phyloP scores from a whole-genome alignment of 768 basidiomycete species.

The Daedaleopsis nitida region DNA sequence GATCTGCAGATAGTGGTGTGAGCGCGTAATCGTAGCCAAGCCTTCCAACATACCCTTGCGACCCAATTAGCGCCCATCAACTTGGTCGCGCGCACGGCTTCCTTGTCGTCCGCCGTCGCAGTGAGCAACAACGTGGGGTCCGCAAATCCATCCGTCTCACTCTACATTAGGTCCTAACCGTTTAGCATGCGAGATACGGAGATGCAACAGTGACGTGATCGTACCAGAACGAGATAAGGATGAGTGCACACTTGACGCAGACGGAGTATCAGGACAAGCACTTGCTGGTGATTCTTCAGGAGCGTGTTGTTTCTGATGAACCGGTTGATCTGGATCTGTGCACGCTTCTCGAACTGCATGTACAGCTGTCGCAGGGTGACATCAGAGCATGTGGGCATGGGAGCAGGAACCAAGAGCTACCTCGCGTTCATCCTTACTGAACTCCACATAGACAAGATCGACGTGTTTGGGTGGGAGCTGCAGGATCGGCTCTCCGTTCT shows the following conservation, averaged over 20 bases:
- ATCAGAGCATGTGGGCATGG: neutral
- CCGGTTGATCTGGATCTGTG: slow-evolving; percentile 56
- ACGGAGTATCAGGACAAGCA: slow-evolving; percentile 70
- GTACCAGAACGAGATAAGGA: slow-evolving; percentile 67
- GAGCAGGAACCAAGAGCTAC: slow-evolving; percentile 35
- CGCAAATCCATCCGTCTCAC: slow-evolving; percentile 45
- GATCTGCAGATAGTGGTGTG: slow-evolving; percentile 27
- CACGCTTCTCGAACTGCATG: slow-evolving; percentile 54
- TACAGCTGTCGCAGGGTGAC: slow-evolving; percentile 45
- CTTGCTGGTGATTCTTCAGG: slow-evolving; percentile 60
- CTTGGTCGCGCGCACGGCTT: slow-evolving; percentile 52
- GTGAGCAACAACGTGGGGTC: slow-evolving; percentile 51
- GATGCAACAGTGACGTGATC: neutral
- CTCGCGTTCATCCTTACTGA: slow-evolving; percentile 65
- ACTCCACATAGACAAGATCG: slow-evolving; percentile 59
- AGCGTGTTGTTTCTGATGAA: slow-evolving; percentile 68
- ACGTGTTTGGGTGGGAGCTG: slow-evolving; percentile 62
- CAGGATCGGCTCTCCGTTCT: slow-evolving; percentile 65
- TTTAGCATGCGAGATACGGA: neutral
- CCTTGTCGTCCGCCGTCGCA: slow-evolving; percentile 51
- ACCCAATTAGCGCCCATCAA: slow-evolving; percentile 50
- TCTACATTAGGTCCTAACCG: slow-evolving; percentile 26
- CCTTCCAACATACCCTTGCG: neutral
- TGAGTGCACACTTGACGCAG: slow-evolving; percentile 76
- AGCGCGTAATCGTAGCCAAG: neutral